Evolutionary conservation across 78 protist species (phyloP), one percentile per base, ranked within the genome.

Genomic region (Dictyostelium purpureum): DNA sequence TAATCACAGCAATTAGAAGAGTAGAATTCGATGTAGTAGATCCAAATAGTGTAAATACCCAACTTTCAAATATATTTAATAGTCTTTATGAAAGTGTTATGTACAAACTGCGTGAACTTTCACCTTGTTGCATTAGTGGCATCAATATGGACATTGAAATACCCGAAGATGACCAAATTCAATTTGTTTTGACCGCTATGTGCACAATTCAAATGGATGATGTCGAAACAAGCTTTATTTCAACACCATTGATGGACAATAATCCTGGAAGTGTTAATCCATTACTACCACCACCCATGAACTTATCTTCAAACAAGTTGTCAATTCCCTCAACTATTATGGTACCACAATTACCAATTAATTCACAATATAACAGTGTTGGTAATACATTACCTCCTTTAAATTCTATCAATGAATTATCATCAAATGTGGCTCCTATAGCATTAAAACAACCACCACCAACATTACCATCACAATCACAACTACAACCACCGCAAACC

Each of bases 141-240:
- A 3, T 66, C 26, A 80, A 83, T 21, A 71, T 88, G 21, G 94
- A 94, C 61, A 67, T 94, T 45, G 74, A 61, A 38, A 89, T 94
- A 37, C 88, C 94, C 0, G 93, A 76, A 26, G 93, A 79, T n/a
- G 94, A 77, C 51, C 89, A 83, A 65, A 16, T 91, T 4, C 90
- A 91, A 43, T 81, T 91, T 47, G 42, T 79, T 4, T n/a, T 91
- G 59, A 91, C 79, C 12, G 95, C 95, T 11, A 81, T 81, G 87
- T 77, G 77, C 40, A 56, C 79, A 14, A 54, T 90, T 28, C 89
- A 90, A 40, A 24, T 26, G 28, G 75, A 51, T 33, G 75, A 88
- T 45, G 31, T 24, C 4, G 18, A 24, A 26, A 26, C 21, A 14
- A 24, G 12, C 49, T 35, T 69, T 31, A 69, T 69, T 40, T 43